Evolutionary conservation across 148 eudicot species (phyloP).

Genomic region (Tetragonia tetragonoides): DNA sequence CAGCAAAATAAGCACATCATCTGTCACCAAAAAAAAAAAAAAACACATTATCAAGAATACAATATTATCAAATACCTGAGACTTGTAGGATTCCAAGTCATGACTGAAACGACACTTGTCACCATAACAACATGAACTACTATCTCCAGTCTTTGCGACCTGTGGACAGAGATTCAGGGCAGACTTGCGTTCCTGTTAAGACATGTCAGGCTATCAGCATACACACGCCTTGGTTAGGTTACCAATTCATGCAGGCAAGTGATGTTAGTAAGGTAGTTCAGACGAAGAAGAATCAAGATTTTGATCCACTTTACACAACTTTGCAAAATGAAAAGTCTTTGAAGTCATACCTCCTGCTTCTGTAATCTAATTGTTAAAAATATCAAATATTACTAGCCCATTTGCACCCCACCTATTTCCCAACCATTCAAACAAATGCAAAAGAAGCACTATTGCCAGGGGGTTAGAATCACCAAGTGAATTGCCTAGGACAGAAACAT

Average conservation of each 20-base stretch:
- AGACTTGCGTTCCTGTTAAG: constrained; percentile 66
- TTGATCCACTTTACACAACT: not conserved
- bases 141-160: constrained; percentile 69
- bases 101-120: constrained; percentile 88
- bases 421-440: not conserved
- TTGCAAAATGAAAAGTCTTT: not conserved
- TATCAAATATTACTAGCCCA: not conserved
- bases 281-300: not conserved
- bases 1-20: not conserved
- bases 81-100: constrained; percentile 77
- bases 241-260: not conserved
- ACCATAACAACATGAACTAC: constrained; percentile 54
- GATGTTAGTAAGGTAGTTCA: not conserved
- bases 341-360: not conserved
- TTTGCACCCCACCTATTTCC: not conserved
- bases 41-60: not conserved
- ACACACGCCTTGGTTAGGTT: not conserved
- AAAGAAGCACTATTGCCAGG: not conserved
- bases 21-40: not conserved
- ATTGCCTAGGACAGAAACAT: not conserved
- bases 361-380: not conserved
- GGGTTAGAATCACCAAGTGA: not conserved
- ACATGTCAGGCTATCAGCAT: not conserved
- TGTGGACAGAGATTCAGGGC: constrained; percentile 59
- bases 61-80: constrained; percentile 41